These are phyloP conservation scores for Hanseniaspora hatyaiensis DNA, from an alignment of 805 yeast genomes.

Conservation along the genomic window DNA sequence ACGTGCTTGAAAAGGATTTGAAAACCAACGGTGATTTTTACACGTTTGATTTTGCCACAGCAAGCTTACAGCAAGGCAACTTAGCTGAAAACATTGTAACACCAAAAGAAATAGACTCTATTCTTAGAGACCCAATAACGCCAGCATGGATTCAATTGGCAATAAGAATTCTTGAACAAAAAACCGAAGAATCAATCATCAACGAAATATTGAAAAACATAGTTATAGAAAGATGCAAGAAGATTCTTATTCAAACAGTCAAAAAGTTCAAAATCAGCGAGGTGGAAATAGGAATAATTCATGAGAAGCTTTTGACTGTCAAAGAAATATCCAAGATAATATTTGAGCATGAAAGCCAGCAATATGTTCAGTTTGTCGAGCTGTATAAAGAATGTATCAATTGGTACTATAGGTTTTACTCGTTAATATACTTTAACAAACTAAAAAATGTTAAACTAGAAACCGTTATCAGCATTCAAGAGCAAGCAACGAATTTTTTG, in stretches of 20 bases:
- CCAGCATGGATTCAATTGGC: slow-evolving; percentile 2
- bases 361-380: slow-evolving; percentile 60
- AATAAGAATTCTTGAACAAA: background rate
- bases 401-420: slow-evolving; percentile 81
- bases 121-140: background rate
- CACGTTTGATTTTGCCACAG: slow-evolving; percentile 16
- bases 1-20: background rate
- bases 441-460: slow-evolving; percentile 29
- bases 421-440: slow-evolving; percentile 63
- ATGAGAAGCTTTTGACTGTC: slow-evolving; percentile 50
- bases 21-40: slow-evolving; percentile 16
- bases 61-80: too few species aligned
- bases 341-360: slow-evolving; percentile 39
- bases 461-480: slow-evolving; percentile 26
- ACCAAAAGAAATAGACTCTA: slow-evolving; percentile 6
- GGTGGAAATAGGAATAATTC: slow-evolving; percentile 59
- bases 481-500: slow-evolving; percentile 11
- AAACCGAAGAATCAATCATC: background rate
- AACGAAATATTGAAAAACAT: slow-evolving; percentile 46
- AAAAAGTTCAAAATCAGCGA: slow-evolving; percentile 49
- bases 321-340: slow-evolving; percentile 53
- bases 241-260: slow-evolving; percentile 52
- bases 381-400: slow-evolving; percentile 83
- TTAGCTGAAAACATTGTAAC: slow-evolving; percentile 17
- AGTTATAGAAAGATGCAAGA: slow-evolving; percentile 65